Percentiles rank a stretch among this genome's conserved stretches.
Evolutionary conservation across 805 yeast species (phyloP).

Genomic region (Debaryomyces tyrocola): DNA sequence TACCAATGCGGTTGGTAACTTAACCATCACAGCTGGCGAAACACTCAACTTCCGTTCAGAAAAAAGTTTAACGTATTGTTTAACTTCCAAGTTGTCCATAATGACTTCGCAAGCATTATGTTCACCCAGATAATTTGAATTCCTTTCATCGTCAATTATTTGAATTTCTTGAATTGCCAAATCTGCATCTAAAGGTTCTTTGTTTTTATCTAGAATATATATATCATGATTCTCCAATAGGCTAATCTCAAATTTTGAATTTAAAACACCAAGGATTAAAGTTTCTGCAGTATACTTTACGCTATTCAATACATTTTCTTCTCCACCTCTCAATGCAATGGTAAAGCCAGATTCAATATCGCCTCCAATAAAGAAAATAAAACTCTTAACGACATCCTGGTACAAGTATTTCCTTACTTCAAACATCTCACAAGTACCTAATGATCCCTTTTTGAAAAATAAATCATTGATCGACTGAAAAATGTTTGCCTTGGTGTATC

Average conservation of each 20-base stretch:
- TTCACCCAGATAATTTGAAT: constrained; percentile 11
- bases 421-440: constrained; percentile 75
- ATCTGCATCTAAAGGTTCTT: constrained; percentile 2
- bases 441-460: constrained; percentile 53
- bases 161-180: not conserved
- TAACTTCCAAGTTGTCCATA: constrained; percentile 32
- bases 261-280: constrained; percentile 74
- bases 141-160: not conserved
- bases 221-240: constrained; percentile 24
- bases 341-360: constrained; percentile 77
- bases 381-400: constrained; percentile 61
- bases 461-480: constrained; percentile 83
- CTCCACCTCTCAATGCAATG: constrained; percentile 79
- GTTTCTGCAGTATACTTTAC: constrained; percentile 80
- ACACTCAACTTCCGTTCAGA: constrained; percentile 64
- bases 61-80: constrained; percentile 37
- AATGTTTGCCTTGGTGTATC: constrained; percentile 81
- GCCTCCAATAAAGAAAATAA: constrained; percentile 78
- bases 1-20: constrained; percentile 61
- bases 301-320: constrained; percentile 56
- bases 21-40: constrained; percentile 81
- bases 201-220: constrained; percentile 5
- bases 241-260: constrained; percentile 69
- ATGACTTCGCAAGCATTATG: constrained; percentile 15
- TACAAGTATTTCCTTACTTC: constrained; percentile 67